Evolutionary conservation across 805 yeast genomes (phyloP).

Genomic region (Blastobotrys muscicola): DNA sequence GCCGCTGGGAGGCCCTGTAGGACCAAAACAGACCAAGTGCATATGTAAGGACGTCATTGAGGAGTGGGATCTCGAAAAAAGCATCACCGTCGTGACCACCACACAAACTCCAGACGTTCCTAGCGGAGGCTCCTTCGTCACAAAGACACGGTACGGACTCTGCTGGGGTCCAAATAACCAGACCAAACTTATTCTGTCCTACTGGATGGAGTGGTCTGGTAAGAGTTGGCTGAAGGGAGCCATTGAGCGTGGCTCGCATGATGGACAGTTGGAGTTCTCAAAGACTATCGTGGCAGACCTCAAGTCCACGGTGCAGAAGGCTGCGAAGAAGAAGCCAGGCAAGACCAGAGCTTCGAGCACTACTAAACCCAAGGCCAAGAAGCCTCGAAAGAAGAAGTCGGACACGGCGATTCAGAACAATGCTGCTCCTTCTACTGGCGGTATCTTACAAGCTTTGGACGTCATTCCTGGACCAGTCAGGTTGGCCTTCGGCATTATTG

Average conservation of each 20-base stretch:
- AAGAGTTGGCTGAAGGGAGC: slow-evolving; percentile 86
- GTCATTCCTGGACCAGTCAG: no score
- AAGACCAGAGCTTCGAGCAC: not conserved
- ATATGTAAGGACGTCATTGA: slow-evolving; percentile 55
- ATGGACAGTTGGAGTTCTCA: slow-evolving; percentile 67
- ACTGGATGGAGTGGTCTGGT: slow-evolving; percentile 80
- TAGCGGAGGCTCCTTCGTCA: slow-evolving; percentile 72
- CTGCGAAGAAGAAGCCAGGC: slow-evolving; percentile 9
- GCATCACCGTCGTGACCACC: slow-evolving; percentile 50
- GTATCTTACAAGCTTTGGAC: no score
- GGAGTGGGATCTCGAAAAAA: slow-evolving; percentile 41
- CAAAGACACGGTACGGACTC: slow-evolving; percentile 60
- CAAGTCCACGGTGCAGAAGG: slow-evolving; percentile 3
- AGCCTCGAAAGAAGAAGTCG: slow-evolving; percentile 6
- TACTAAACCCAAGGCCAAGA: slow-evolving; percentile 10
- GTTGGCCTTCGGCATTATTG: no score
- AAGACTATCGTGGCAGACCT: slow-evolving; percentile 33
- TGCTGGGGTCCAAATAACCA: slow-evolving; percentile 63
- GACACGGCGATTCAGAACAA: slow-evolving; percentile 5
- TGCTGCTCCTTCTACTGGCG: not conserved
- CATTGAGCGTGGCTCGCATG: slow-evolving; percentile 72
- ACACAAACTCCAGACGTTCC: slow-evolving; percentile 92
- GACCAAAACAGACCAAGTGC: slow-evolving; percentile 87
- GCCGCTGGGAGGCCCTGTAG: slow-evolving; percentile 71
- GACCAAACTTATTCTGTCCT: slow-evolving; percentile 57